Conservation (phyloP, 768 basidiomycete genomes). For the Boletus tylopilopsis region DNA sequence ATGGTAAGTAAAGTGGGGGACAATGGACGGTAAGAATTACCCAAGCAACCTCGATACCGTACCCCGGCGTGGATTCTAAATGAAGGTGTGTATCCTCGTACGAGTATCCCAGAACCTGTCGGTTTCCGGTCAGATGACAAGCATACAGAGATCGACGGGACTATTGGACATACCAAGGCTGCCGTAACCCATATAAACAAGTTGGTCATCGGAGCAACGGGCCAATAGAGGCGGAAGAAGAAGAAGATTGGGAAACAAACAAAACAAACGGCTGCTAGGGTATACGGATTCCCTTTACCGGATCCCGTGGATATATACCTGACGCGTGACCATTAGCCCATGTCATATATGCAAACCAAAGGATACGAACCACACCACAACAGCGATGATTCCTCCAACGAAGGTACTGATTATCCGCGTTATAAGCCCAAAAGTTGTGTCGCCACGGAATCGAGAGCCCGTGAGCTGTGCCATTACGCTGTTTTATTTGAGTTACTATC, state of each 20-base stretch:
- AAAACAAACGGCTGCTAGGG: constrained; percentile 61
- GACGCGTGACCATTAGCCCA: background rate
- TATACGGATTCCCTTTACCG: constrained; percentile 59
- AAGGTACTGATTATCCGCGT: constrained; percentile 63
- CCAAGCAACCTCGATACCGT: constrained; percentile 68
- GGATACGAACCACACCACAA: constrained; percentile 56
- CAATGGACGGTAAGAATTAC: constrained; percentile 29
- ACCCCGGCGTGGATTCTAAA: constrained; percentile 48
- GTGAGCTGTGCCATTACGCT: constrained; percentile 80
- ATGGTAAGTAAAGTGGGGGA: background rate
- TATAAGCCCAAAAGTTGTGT: constrained; percentile 64
- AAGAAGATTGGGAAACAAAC: constrained; percentile 72
- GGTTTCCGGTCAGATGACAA: background rate
- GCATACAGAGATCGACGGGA: background rate
- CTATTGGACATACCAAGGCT: constrained; percentile 43
- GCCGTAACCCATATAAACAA: constrained; percentile 65
- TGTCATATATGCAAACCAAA: background rate
- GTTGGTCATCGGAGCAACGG: constrained; percentile 66
- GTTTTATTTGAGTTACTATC: background rate
- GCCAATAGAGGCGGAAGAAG: constrained; percentile 67
- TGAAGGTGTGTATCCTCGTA: constrained; percentile 56
- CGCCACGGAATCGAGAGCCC: constrained; percentile 66
- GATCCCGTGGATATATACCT: constrained; percentile 71
- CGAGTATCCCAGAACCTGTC: constrained; percentile 68
- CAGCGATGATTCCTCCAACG: constrained; percentile 57